Conservation (phyloP, 495 filamentous ascomycete species). For the Penicillium macrosclerotiorum region DNA sequence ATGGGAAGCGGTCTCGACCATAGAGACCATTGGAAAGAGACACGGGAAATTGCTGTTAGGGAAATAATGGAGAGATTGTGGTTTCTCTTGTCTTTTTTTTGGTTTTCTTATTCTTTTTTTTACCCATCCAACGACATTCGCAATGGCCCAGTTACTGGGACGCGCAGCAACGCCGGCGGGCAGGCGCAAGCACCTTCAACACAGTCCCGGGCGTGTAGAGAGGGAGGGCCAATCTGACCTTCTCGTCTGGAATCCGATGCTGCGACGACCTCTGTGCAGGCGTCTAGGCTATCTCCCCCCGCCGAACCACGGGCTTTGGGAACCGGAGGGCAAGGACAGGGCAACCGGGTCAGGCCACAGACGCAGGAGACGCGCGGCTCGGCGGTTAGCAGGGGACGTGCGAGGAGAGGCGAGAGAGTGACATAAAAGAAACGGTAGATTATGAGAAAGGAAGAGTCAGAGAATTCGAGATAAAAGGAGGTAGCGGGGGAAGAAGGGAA, state of each 20-base stretch:
- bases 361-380: constrained; percentile 50
- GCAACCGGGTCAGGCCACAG: too few relatives aligned
- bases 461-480: constrained; percentile 23
- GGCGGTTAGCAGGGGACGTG: constrained; percentile 39
- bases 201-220: too few relatives aligned
- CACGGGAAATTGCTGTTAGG: background rate
- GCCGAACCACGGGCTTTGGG: constrained; percentile 12
- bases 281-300: constrained; percentile 20
- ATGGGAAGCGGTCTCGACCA: constrained; percentile 40
- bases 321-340: background rate
- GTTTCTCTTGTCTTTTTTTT: constrained; percentile 9
- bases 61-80: too few relatives aligned
- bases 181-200: too few relatives aligned
- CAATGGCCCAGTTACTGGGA: too few relatives aligned
- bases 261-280: too few relatives aligned
- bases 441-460: constrained; percentile 37
- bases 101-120: too few relatives aligned
- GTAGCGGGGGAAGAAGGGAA: constrained; percentile 26
- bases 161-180: too few relatives aligned
- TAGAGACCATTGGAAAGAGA: constrained; percentile 42
- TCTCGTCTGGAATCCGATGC: too few relatives aligned
- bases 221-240: too few relatives aligned
- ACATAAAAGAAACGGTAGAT: constrained; percentile 49
- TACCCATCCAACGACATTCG: too few relatives aligned
- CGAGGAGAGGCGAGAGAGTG: constrained; percentile 30